These are phyloP conservation scores for Dactylonectria estremocensis DNA, from an alignment of 2,329 filamentous ascomycete species.

Conservation along the genomic window DNA sequence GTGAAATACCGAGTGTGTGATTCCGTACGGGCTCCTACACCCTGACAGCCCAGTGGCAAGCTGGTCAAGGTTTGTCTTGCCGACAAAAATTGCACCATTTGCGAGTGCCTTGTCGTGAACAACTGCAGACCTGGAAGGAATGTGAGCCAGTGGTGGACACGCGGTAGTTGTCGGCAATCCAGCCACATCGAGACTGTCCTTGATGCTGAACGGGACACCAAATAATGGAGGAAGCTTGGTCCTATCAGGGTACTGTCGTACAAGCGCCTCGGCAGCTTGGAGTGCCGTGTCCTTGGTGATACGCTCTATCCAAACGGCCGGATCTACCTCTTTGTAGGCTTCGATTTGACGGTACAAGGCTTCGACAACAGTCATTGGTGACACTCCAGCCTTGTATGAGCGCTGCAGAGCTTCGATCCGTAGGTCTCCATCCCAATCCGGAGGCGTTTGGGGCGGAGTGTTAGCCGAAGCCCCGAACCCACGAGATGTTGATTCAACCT, in stretches of 20 bases:
- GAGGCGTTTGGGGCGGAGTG: slow-evolving; percentile 13
- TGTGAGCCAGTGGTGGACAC: slow-evolving; percentile 65
- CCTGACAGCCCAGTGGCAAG: slow-evolving; percentile 74
- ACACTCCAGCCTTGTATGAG: slow-evolving; percentile 16
- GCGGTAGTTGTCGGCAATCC: slow-evolving; percentile 66
- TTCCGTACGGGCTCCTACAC: slow-evolving; percentile 71
- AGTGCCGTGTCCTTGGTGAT: slow-evolving; percentile 53
- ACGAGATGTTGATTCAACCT: slow-evolving; percentile 4
- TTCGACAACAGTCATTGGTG: slow-evolving; percentile 15
- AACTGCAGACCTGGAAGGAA: slow-evolving; percentile 59
- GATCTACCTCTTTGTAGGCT: slow-evolving; percentile 14
- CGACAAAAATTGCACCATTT: slow-evolving; percentile 69
- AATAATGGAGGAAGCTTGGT: slow-evolving; percentile 65
- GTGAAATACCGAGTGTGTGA: slow-evolving; percentile 55
- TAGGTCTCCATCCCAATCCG: slow-evolving; percentile 18
- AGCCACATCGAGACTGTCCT: slow-evolving; percentile 69
- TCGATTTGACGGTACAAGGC: slow-evolving; percentile 13
- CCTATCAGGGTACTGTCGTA: slow-evolving; percentile 23
- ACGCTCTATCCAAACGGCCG: slow-evolving; percentile 49
- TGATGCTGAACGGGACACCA: slow-evolving; percentile 70
- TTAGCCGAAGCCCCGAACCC: neutral
- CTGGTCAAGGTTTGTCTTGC: slow-evolving; percentile 71
- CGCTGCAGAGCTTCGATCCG: slow-evolving; percentile 13
- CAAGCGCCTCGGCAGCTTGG: slow-evolving; percentile 14
- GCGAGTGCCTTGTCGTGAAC: slow-evolving; percentile 61